Percentiles rank a stretch among this genome's conserved stretches.
These are phyloP conservation scores for Sindora glabra DNA, from an alignment of 306 rosid species.

Conservation along the genomic window DNA sequence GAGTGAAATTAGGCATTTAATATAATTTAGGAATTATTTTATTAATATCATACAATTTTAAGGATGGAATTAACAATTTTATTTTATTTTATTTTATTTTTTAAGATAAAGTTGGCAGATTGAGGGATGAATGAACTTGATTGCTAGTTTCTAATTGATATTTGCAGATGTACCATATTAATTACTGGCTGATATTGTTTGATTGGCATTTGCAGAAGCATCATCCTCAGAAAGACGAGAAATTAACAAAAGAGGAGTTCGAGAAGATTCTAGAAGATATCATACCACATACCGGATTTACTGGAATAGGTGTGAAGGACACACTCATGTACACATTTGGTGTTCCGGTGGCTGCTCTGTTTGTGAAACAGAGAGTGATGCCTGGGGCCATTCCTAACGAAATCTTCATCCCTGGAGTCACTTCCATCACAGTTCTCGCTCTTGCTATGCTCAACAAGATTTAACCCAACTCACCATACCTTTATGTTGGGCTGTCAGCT, in stretches of 20 bases:
- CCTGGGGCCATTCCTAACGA: constrained; percentile 34
- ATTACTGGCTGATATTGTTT: neutral
- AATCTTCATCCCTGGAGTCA: constrained; percentile 43
- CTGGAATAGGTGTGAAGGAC: constrained; percentile 43
- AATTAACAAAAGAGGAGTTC: constrained; percentile 26
- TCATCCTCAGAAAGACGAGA: neutral
- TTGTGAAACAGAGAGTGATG: constrained; percentile 34
- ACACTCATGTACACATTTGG: constrained; percentile 44
- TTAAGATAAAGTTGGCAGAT: too few relatives aligned
- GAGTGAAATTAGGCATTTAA: too few relatives aligned
- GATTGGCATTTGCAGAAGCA: constrained; percentile 1
- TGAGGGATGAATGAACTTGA: too few relatives aligned
- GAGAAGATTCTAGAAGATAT: constrained; percentile 21
- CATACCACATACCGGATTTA: constrained; percentile 5
- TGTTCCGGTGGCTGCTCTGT: constrained; percentile 44
- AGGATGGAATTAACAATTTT: too few relatives aligned
- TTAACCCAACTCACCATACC: constrained; percentile 3
- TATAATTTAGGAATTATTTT: too few relatives aligned
- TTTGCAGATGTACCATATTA: neutral
- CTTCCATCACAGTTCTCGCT: constrained; percentile 46
- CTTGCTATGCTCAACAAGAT: constrained; percentile 61
- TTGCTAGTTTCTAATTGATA: too few relatives aligned
- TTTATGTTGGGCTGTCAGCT: neutral
- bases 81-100: too few relatives aligned
- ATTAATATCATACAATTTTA: too few relatives aligned